These are phyloP conservation scores for Daldinia grandis DNA, from an alignment of 495 filamentous ascomycete genomes.

Conservation along the genomic window DNA sequence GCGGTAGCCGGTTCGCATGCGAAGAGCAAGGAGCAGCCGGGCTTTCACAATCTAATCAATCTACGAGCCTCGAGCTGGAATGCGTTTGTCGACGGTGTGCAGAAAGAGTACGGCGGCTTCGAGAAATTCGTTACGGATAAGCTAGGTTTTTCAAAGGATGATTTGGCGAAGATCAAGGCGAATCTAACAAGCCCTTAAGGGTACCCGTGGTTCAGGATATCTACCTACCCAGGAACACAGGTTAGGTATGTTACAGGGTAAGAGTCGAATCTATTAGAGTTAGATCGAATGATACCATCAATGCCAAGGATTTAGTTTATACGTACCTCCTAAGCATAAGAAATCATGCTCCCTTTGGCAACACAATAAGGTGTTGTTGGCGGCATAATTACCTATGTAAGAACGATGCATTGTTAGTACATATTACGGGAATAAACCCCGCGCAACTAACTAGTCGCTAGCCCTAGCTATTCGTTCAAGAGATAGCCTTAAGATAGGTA, in stretches of 20 bases:
- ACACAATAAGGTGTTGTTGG: background rate
- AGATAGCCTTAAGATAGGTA: background rate
- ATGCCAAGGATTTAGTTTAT: background rate
- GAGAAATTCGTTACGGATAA: conserved; percentile 51
- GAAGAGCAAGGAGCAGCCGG: conserved; percentile 45
- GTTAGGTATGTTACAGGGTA: background rate
- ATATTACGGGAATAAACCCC: too few species aligned
- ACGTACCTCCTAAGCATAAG: too few species aligned
- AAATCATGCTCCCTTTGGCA: background rate
- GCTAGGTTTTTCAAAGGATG: conserved; percentile 52
- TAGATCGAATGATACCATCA: background rate
- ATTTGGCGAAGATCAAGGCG: conserved; percentile 52
- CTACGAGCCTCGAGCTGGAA: conserved; percentile 49
- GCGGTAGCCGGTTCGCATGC: conserved; percentile 46
- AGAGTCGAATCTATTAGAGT: background rate
- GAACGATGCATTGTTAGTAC: too few species aligned
- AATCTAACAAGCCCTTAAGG: conserved; percentile 46
- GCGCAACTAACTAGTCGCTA: too few species aligned
- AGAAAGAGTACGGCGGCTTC: conserved; percentile 53
- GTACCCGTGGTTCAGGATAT: background rate
- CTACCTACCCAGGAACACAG: too few species aligned
- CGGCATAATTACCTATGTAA: background rate
- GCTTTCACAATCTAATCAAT: conserved; percentile 53
- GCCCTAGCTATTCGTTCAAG: background rate
- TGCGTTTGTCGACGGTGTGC: conserved; percentile 50